Percentiles rank a stretch among this genome's conserved stretches.
Conservation (phyloP, 2,329 filamentous ascomycete genomes). For the Fulvia fulva region DNA sequence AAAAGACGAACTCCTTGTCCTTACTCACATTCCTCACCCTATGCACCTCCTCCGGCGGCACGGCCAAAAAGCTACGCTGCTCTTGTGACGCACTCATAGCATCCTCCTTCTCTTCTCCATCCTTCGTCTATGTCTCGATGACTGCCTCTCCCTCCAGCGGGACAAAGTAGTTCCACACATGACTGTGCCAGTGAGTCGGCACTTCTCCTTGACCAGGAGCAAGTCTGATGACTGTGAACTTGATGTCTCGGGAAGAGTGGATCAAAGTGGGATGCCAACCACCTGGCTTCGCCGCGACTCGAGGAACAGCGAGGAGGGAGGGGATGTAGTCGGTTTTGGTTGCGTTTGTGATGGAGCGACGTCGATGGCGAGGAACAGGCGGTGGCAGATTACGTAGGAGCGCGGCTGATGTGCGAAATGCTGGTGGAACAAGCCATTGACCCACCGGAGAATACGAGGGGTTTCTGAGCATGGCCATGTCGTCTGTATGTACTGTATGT, state of each 20-base stretch:
- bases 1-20: conserved; percentile 13
- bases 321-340: conserved; percentile 4
- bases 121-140: conserved; percentile 16
- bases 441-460: neutral
- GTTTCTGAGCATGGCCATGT: neutral
- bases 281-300: conserved; percentile 7
- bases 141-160: conserved; percentile 4
- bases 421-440: neutral
- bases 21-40: conserved; percentile 12
- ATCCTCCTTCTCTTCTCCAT: conserved; percentile 11
- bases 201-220: conserved; percentile 10
- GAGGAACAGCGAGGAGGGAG: conserved; percentile 2
- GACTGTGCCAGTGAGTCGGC: conserved; percentile 9
- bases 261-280: conserved; percentile 15
- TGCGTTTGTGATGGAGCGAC: neutral
- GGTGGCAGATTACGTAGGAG: neutral
- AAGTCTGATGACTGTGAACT: conserved; percentile 14
- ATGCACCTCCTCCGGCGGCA: conserved; percentile 15
- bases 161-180: conserved; percentile 12
- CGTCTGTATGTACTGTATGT: neutral
- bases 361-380: neutral
- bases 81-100: conserved; percentile 8
- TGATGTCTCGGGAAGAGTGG: conserved; percentile 16
- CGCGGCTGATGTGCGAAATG: neutral
- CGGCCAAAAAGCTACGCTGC: conserved; percentile 11